Percentiles rank a stretch among this genome's conserved stretches.
Conservation (phyloP, 768 basidiomycete genomes). For the Rubroboletus satanas region DNA sequence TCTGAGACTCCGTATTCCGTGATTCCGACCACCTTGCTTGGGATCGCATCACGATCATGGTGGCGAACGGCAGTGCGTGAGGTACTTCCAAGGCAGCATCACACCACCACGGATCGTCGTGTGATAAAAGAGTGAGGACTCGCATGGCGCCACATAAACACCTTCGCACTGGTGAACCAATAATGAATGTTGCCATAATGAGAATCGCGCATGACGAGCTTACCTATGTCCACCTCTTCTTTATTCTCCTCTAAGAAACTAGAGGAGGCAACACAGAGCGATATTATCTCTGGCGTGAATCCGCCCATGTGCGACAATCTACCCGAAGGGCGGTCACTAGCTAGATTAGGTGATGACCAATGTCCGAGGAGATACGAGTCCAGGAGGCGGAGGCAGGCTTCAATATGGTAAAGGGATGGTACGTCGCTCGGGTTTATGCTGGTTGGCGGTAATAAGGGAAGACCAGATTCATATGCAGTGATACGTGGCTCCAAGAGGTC, state of each 20-base stretch:
- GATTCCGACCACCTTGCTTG: slow-evolving; percentile 28
- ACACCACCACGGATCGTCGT: slow-evolving; percentile 57
- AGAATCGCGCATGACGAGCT: background rate
- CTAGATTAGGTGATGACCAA: slow-evolving; percentile 37
- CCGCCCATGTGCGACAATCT: slow-evolving; percentile 11
- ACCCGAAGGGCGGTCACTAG: slow-evolving; percentile 12
- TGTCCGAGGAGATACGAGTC: slow-evolving; percentile 61
- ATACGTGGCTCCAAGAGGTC: slow-evolving; percentile 37
- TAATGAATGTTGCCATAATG: background rate
- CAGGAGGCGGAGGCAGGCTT: slow-evolving; percentile 55
- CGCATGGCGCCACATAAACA: slow-evolving; percentile 60
- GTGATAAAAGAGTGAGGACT: slow-evolving; percentile 68
- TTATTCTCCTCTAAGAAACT: slow-evolving; percentile 28
- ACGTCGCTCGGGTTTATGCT: slow-evolving; percentile 14
- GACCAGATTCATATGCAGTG: slow-evolving; percentile 38
- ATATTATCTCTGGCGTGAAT: slow-evolving; percentile 46
- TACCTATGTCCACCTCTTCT: slow-evolving; percentile 19
- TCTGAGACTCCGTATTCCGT: background rate
- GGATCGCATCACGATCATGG: slow-evolving; percentile 44
- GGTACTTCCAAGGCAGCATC: slow-evolving; percentile 45
- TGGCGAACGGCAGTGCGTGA: slow-evolving; percentile 42
- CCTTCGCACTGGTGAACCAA: slow-evolving; percentile 32
- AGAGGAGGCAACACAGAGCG: slow-evolving; percentile 50
- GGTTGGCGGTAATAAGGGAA: slow-evolving; percentile 36
- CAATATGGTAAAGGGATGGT: slow-evolving; percentile 44